Percentiles rank a stretch among this genome's conserved stretches.
phyloP scores from a whole-genome alignment of 495 filamentous ascomycete species.

The Podospora anserina region DNA sequence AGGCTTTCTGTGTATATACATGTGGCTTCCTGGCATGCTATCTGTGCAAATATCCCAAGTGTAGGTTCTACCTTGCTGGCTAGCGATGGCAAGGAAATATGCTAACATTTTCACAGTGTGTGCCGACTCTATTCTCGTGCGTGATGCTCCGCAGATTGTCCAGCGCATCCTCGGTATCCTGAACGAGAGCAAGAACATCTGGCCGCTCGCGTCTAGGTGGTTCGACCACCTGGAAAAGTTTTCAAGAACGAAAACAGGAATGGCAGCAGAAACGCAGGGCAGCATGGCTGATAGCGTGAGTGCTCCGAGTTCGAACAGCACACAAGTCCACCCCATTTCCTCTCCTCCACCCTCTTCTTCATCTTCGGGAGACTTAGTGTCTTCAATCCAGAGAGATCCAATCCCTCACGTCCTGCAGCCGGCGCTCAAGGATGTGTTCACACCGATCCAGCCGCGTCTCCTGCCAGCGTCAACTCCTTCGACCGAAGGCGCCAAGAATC shows the following conservation, averaged over 20 bases:
- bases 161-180: constrained; percentile 40
- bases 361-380: not conserved
- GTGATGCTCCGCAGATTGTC: constrained; percentile 40
- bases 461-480: constrained; percentile 11
- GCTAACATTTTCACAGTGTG: constrained; percentile 30
- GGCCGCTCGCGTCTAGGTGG: constrained; percentile 47
- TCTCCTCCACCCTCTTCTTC: not conserved
- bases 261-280: constrained; percentile 34
- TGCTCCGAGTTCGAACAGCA: not conserved
- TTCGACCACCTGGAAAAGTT: constrained; percentile 43
- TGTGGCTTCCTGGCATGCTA: constrained; percentile 51
- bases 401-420: constrained; percentile 35
- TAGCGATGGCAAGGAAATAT: not conserved
- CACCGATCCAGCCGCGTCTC: constrained; percentile 20
- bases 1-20: constrained; percentile 50
- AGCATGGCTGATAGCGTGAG: constrained; percentile 50
- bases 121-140: constrained; percentile 33
- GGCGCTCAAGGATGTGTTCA: constrained; percentile 10
- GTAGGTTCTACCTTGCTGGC: constrained; percentile 27
- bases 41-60: constrained; percentile 42
- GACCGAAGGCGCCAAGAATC: constrained; percentile 10
- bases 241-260: constrained; percentile 36
- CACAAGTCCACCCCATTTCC: not conserved
- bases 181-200: constrained; percentile 40
- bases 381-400: constrained; percentile 26